These are phyloP conservation scores for Rhizoctonia solani DNA, from an alignment of 1,284 basidiomycete species.

Conservation along the genomic window DNA sequence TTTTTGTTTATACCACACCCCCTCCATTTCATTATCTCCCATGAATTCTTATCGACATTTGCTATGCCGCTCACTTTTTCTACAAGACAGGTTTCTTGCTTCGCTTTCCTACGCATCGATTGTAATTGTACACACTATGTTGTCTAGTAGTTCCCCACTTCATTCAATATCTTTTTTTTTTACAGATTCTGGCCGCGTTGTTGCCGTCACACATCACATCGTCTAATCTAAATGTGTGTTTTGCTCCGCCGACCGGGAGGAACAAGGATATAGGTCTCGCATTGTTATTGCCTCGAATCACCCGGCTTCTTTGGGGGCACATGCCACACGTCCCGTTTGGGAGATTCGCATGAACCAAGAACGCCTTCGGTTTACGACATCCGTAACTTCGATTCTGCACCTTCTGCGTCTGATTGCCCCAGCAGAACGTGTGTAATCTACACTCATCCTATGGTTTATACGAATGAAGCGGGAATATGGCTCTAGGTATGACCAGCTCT, in stretches of 20 bases:
- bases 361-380: constrained; percentile 25
- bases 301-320: constrained; percentile 9
- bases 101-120: background rate
- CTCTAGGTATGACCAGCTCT: no score
- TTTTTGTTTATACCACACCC: constrained; percentile 2
- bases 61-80: background rate
- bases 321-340: constrained; percentile 6
- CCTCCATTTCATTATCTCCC: background rate
- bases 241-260: constrained; percentile 2
- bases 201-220: background rate
- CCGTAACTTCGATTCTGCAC: no score
- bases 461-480: no score
- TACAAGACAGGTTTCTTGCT: background rate
- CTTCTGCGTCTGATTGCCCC: constrained; percentile 8
- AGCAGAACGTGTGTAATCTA: no score
- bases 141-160: no score
- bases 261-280: background rate
- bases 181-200: no score
- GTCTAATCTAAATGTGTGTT: background rate
- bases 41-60: background rate
- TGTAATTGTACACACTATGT: constrained; percentile 34
- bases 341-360: constrained; percentile 6
- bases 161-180: no score
- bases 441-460: no score
- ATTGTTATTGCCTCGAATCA: no score